phyloP scores from a whole-genome alignment of 164 flowering plant genomes.

The Berberis thunbergii region DNA sequence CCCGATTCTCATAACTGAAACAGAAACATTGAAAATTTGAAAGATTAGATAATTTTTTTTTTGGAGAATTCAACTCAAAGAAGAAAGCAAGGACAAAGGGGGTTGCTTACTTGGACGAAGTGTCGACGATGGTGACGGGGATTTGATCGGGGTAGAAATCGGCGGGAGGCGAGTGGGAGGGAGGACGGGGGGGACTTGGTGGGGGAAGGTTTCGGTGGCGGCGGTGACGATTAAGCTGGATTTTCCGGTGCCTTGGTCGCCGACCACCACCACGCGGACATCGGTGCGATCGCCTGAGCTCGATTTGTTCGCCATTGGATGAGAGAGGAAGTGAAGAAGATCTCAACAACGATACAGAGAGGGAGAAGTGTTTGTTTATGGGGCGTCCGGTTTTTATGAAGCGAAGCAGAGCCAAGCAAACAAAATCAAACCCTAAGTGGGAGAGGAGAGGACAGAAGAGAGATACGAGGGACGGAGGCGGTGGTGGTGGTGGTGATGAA shows the following conservation, averaged over 20 bases:
- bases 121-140: conserved; percentile 73
- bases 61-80: no score
- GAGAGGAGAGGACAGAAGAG: no score
- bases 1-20: conserved; percentile 51
- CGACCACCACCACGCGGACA: conserved; percentile 71
- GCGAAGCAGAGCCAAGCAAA: no score
- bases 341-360: no score
- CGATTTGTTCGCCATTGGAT: conserved; percentile 30
- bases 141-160: conserved; percentile 72
- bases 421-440: no score
- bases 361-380: no score
- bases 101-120: conserved; percentile 48
- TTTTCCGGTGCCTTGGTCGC: conserved; percentile 79
- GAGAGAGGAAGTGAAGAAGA: no score
- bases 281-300: conserved; percentile 21
- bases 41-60: no score
- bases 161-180: conserved; percentile 67
- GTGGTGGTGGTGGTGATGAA: no score
- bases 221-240: conserved; percentile 64
- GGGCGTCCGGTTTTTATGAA: no score
- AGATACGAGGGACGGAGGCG: no score
- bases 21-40: neutral
- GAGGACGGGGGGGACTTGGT: conserved; percentile 46
- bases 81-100: no score
- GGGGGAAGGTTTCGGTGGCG: conserved; percentile 61